phyloP scores from a whole-genome alignment of 257 asterid species.

The Solanum clarkiae region DNA sequence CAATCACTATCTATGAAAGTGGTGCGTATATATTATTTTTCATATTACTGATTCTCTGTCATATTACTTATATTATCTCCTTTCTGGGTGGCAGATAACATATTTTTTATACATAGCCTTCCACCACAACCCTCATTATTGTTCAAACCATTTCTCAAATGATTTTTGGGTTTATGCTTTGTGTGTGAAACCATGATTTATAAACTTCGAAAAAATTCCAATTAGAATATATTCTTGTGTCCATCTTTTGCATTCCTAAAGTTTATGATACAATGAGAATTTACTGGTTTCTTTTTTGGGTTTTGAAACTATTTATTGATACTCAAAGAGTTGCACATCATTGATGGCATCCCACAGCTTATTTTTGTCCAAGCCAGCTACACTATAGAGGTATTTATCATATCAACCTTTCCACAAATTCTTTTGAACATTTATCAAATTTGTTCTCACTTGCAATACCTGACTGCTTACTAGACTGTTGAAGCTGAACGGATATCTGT shows the following conservation, averaged over 20 bases:
- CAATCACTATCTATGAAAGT: constrained; percentile 78
- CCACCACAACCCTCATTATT: not conserved
- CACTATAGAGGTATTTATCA: constrained; percentile 63
- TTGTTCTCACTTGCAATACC: not conserved
- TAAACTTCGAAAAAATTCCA: not conserved
- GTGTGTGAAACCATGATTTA: not conserved
- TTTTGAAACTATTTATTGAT: constrained; percentile 7
- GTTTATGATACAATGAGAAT: not conserved
- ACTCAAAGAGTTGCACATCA: constrained; percentile 68
- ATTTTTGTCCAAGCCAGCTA: constrained; percentile 85
- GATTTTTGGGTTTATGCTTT: not conserved
- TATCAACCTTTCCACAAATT: not conserved
- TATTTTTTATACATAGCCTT: not conserved
- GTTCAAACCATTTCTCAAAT: not conserved
- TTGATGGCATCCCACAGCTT: constrained; percentile 90
- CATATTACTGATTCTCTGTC: not conserved
- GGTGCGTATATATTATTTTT: constrained; percentile 35
- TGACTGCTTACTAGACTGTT: constrained; percentile 54
- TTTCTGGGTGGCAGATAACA: not conserved
- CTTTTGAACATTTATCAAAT: not conserved
- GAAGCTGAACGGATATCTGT: constrained; percentile 98
- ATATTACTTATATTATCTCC: not conserved
- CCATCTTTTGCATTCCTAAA: not conserved
- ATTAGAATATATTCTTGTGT: not conserved
- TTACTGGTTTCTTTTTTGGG: not conserved